Evolutionary conservation across 2,329 filamentous ascomycete genomes (phyloP).

Genomic region (Botrytis medusae): DNA sequence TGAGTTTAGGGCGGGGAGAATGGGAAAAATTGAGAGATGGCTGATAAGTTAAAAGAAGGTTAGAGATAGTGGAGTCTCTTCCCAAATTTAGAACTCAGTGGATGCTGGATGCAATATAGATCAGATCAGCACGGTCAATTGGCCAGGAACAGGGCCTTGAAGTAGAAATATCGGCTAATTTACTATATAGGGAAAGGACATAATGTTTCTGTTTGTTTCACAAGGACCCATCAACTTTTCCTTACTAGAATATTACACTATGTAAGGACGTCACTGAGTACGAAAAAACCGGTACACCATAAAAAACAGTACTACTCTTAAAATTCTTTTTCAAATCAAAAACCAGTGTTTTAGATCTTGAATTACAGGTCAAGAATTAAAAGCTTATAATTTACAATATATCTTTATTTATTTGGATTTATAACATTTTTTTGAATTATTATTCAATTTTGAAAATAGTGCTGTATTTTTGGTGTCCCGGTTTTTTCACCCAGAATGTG

Average conservation of each 20-base stretch:
- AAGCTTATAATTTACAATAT: too few relatives aligned
- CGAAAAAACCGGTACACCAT: too few relatives aligned
- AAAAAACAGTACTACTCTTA: too few relatives aligned
- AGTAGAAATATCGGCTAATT: background rate
- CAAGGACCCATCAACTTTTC: background rate
- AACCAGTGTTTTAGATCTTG: too few relatives aligned
- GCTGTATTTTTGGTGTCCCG: too few relatives aligned
- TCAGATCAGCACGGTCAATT: background rate
- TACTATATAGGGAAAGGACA: background rate
- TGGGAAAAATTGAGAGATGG: too few relatives aligned
- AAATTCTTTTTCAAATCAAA: too few relatives aligned
- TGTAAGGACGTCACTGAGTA: background rate
- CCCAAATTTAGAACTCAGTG: background rate
- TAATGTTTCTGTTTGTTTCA: background rate
- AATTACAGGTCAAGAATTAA: too few relatives aligned
- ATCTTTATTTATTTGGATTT: too few relatives aligned
- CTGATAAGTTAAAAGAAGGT: background rate
- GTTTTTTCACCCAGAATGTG: too few relatives aligned
- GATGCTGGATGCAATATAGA: background rate
- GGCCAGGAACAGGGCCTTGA: background rate
- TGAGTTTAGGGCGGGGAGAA: background rate
- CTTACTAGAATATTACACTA: background rate
- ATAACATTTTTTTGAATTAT: too few relatives aligned
- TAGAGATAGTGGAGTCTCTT: background rate
- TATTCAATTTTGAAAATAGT: too few relatives aligned